Percentiles rank a stretch among this genome's conserved stretches.
Conservation (phyloP, 2,329 filamentous ascomycete genomes). For the Sclerotinia glacialis region DNA sequence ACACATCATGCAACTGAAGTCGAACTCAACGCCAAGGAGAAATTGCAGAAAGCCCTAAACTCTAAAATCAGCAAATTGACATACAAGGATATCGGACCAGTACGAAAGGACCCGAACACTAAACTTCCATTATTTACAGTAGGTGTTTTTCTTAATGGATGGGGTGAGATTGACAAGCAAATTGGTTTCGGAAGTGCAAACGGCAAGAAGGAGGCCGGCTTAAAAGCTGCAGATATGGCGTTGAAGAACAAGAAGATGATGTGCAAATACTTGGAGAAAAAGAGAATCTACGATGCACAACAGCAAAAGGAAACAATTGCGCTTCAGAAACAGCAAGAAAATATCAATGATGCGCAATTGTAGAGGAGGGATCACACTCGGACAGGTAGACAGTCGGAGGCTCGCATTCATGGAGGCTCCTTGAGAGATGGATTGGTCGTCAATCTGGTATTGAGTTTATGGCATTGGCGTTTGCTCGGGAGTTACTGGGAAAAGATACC, state of each 20-base stretch:
- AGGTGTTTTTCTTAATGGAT: conserved; percentile 64
- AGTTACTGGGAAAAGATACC: conserved; percentile 2
- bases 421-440: not conserved
- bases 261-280: conserved; percentile 47
- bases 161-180: conserved; percentile 59
- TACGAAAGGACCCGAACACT: conserved; percentile 52
- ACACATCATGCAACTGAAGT: not conserved
- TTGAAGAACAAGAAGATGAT: conserved; percentile 63
- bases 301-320: conserved; percentile 32
- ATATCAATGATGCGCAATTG: not conserved
- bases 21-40: conserved; percentile 49
- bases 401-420: not conserved
- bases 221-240: conserved; percentile 62
- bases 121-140: conserved; percentile 60
- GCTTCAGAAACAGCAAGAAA: conserved; percentile 22
- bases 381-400: not conserved
- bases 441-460: not conserved
- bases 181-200: conserved; percentile 63
- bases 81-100: conserved; percentile 57
- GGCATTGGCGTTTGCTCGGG: not conserved
- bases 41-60: conserved; percentile 51
- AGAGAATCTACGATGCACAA: conserved; percentile 46
- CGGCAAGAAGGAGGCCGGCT: conserved; percentile 67
- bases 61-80: conserved; percentile 54
- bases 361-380: no score